Evolutionary conservation across 495 filamentous ascomycete genomes (phyloP).

Genomic region (Aspergillus bertholletiae): DNA sequence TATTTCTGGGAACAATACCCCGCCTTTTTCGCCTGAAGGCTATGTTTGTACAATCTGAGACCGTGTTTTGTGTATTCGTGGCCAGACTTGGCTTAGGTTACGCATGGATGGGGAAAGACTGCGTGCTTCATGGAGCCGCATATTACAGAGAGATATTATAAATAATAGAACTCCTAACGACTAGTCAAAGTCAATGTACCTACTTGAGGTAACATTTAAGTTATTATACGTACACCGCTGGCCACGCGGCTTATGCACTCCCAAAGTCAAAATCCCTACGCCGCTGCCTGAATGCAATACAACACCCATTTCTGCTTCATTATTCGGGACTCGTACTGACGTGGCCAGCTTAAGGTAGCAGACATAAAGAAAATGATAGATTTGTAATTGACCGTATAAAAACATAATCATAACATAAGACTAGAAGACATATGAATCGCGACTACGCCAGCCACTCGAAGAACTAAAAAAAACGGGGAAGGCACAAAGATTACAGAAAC

Average conservation of each 20-base stretch:
- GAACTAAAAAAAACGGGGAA: background rate
- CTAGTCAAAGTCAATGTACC: background rate
- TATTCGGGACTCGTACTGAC: background rate
- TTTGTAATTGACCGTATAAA: background rate
- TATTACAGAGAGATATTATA: too few species aligned
- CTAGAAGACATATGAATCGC: background rate
- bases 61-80: background rate
- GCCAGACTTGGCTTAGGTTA: background rate
- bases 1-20: background rate
- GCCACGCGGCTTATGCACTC: background rate
- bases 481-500: background rate
- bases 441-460: background rate
- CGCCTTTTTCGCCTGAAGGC: background rate
- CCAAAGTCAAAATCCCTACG: too few species aligned
- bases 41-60: background rate
- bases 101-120: background rate
- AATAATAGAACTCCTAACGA: background rate
- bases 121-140: background rate
- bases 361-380: too few species aligned
- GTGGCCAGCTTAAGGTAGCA: background rate
- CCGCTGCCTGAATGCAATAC: too few species aligned
- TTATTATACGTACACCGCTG: background rate
- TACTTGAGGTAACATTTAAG: background rate
- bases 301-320: background rate
- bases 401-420: background rate